Evolutionary conservation across 352 stramenopile species (phyloP), one percentile per base, ranked within the genome.

Genomic region (Pythium periplocum): DNA sequence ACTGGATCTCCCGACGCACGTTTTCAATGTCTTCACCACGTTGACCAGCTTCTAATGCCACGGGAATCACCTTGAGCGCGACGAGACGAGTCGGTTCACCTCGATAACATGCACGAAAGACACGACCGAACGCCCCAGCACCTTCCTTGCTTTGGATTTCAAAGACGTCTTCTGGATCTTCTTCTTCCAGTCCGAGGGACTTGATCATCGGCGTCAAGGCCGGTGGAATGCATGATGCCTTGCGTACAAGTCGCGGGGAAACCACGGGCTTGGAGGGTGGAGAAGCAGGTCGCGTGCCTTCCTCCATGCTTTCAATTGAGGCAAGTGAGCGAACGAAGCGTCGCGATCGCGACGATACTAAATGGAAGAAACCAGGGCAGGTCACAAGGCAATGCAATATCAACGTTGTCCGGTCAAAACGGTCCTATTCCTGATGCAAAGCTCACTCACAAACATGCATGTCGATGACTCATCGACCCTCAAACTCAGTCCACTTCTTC

Each of bases 71-170:
- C 59, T 90, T 90, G 31, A 90, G 54, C n/a, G 79, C 77, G 30
- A 68, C 79, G 37, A 86, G 59, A 9, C 55, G 51, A 2, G 48
- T 56, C 5, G 61, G 71, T n/a, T 86, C 52, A 31, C 31, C 34
- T 8, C 74, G 75, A 57, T 83, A 86, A 38, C 60, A 82, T 1
- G 77, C 77, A 32, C 75, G 71, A 49, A 88, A 90, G 2, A 90
- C 77, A 36, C 75, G 75, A 50, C 79, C 77, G 38, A 86, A 90
- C 35, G 79, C 76, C 0, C 79, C 79, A 4, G 75, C 75, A 9
- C 79, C 79, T 68, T 90, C 79, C n/a, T 83, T 83, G 40, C 63
- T 78, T 45, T 87, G 76, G 36, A 90, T 69, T 51, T 90, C 79
- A 57, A 87, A 90, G 41, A 86, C 63, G 0, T 86, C 72, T 48